Base-by-base conservation (phyloP, 2,329 filamentous ascomycete species). In the Aureobasidium musti region DNA sequence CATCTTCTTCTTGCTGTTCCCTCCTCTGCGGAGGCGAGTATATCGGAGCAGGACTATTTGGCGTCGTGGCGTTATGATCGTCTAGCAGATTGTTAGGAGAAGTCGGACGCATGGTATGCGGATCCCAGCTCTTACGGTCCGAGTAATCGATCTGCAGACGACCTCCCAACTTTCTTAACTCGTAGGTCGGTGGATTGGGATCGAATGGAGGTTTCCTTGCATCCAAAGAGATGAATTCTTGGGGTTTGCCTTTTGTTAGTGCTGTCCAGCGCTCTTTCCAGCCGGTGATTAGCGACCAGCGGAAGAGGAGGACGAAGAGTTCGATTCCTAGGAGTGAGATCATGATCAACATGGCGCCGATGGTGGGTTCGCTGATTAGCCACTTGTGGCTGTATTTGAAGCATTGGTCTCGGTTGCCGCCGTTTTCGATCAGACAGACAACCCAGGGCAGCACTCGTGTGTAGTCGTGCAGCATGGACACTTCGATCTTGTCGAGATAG, bases 161-260 rank as follows among this genome's bases (percentile, higher is more conserved):
- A 1, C 49, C 49, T 6, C 37, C 35, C 2, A 64, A 2, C 14
- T 54, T 64, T 17, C 47, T 21, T 13, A 64, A 33, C 6, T 64
- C 61, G 49, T 49, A 64, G 3, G 35, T 69, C 63, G 50, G 49
- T 35, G 61, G 45, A 2, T 43, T 7, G 17, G 61, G 49, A 2
- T 45, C 39, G 35, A 28, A 37, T 11, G 14, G 33, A 1, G 41
- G 8, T 37, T 45, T 53, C 19, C 43, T 17, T n/a, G 92, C 92
- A 75, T 97, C 94, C 53, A 90, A 88, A 45, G 91, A 96, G 70
- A 97, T 90, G 73, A 97, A 98, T 77, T 98, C 94, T 72, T 87
- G 86, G 74, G 89, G 86, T 8, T 60, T 60, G 67, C 80, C 49
- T 52, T 10, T 7, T 7, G 49, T 78, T 63, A 81, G 79, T 41